Evolutionary conservation across 1,139 yeast species (phyloP), one percentile per base, ranked within the genome.

Genomic region (Kodamaea fungicola): DNA sequence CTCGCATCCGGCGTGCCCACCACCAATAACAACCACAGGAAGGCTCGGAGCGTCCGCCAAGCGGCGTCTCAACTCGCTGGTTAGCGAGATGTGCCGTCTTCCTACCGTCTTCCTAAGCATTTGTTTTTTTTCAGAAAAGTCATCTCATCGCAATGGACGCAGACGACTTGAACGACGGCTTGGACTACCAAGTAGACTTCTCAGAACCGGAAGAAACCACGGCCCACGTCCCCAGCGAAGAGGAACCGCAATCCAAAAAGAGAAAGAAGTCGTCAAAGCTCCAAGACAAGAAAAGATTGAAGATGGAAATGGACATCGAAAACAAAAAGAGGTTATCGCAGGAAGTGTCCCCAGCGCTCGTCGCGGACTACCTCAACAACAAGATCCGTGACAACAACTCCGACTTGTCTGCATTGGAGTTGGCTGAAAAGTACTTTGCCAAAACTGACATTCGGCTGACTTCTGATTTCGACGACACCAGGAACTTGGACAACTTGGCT

Each of bases 1-100:
- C 60, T 94, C 99, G 50, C 96, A 84, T 3, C 99, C 99, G 28
- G 98, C 98, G 64, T 94, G 99, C 0, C 99, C 99, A 8, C 96
- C 99, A 3, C 99, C 99, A 19, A 94, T 79, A 3, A 94, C 92
- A 1, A 92, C 74, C 0, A 90, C 96, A 2, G 92, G 90, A 35
- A 46, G 54, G 23, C 28, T 31, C 8, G 32, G 28, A 35, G 33
- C 32, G 3, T 19, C 12, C 16, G 16, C 28, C 7, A 47, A 44
- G 23, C 31, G 37, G 8, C 38, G 23, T 2, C 31, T 22, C 7
- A 46, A 38, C n/a, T 44, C 49, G 4, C 43, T 39, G 9, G 33
- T 43, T 8, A 42, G 38, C 13, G 39, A 13, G 16, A 46, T 45
- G 13, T 41, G 33, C 7, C 46, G 41, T 24, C 36, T 21, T 23